Evolutionary conservation across 306 rosid species (phyloP), one percentile per base, ranked within the genome.

Genomic region (Malus orientalis): DNA sequence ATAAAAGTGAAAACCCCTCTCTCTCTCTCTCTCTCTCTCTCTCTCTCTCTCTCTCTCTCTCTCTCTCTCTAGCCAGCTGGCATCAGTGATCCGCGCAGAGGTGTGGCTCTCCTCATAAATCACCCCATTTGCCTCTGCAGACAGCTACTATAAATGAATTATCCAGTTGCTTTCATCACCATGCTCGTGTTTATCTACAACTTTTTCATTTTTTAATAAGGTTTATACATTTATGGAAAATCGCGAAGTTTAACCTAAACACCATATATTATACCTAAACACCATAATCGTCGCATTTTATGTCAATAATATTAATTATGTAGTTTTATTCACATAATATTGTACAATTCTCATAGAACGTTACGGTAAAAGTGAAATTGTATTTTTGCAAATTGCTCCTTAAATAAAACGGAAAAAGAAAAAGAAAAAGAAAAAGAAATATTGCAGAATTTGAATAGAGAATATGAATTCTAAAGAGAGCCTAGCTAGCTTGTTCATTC

Each of bases 401-500:
- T 16, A 51, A 51, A 51, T 18, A 51, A 51, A 16, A 51, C 20
- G 8, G 3, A 49, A 15, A 47, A 4, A 47, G 54, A 14, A 47
- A 49, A 13, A n/a, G 22, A 14, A 49, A 49, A 13, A 25, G 3
- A 49, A 15, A 47, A 4, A 22, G 15, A 38, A 27, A 18, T 11
- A 11, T 27, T 19, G 78, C 33, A 19, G 30, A 61, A 29, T 29
- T 33, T 45, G 60, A 62, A 62, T 20, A 29, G 61, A 25, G 70
- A 63, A 63, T 20, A 63, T 29, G 62, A 45, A 74, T 45, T 74
- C 49, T 45, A 30, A 32, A 45, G 78, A 27, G 78, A 9, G 78
- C 70, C 30, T 49, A 63, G 78, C 53, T 62, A 63, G 78, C 53
- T 62, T 63, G 55, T 68, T 47, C 47, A 61, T 74, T 61, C 69